Evolutionary conservation across 768 basidiomycete species (phyloP).

Genomic region (Mycena alexandri): DNA sequence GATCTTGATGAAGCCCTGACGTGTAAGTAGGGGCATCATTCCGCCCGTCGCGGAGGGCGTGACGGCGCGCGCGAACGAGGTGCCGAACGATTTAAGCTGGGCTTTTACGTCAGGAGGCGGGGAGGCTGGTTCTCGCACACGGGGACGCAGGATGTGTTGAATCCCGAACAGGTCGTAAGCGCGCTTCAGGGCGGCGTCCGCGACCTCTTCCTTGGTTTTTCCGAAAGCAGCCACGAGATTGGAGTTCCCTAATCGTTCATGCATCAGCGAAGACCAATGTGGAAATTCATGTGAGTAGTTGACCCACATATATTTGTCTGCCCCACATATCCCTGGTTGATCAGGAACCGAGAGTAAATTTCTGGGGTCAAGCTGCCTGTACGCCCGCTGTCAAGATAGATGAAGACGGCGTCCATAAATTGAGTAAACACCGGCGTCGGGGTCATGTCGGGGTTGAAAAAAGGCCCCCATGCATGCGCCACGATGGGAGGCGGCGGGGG

Average conservation of each 20-base stretch:
- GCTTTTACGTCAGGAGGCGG: background rate
- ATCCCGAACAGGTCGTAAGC: slow-evolving; percentile 34
- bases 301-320: slow-evolving; percentile 31
- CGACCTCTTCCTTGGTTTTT: slow-evolving; percentile 29
- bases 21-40: slow-evolving; percentile 32
- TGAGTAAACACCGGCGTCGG: slow-evolving; percentile 10
- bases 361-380: slow-evolving; percentile 32
- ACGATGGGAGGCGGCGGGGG: background rate
- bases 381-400: slow-evolving; percentile 29
- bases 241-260: slow-evolving; percentile 10
- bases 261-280: background rate
- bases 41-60: background rate
- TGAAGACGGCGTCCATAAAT: slow-evolving; percentile 31
- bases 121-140: background rate
- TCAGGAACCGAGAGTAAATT: slow-evolving; percentile 33
- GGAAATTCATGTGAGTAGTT: too few relatives aligned
- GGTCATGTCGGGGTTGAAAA: slow-evolving; percentile 27
- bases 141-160: slow-evolving; percentile 28
- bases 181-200: slow-evolving; percentile 33
- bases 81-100: background rate
- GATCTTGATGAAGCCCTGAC: slow-evolving; percentile 33
- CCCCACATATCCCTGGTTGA: slow-evolving; percentile 30
- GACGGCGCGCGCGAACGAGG: slow-evolving; percentile 1
- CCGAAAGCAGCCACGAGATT: slow-evolving; percentile 21
- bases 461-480: slow-evolving; percentile 19